A percentile compares a stretch with the other conserved stretches of the same genome.
Conservation (phyloP, 1,284 basidiomycete species). For the Leccinum griseonigrum region DNA sequence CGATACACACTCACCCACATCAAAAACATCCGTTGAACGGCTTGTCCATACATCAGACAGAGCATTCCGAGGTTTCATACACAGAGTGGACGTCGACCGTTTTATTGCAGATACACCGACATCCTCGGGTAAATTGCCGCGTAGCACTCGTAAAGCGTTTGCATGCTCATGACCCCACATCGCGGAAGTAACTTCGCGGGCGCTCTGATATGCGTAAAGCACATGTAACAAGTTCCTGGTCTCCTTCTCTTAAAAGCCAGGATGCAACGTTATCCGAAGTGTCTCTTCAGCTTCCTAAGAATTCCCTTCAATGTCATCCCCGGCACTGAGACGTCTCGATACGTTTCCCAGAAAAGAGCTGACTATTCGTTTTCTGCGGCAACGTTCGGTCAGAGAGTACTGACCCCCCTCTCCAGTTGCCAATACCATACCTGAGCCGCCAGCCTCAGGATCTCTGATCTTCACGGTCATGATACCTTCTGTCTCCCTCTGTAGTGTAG, state of each 20-base stretch:
- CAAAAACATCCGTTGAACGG: constrained; percentile 65
- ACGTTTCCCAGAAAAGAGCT: not conserved
- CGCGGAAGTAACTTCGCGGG: constrained; percentile 69
- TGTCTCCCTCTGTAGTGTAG: too few relatives aligned
- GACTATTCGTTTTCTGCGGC: not conserved
- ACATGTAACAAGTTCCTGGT: not conserved
- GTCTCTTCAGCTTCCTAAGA: not conserved
- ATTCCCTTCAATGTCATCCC: not conserved
- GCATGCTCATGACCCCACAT: constrained; percentile 76
- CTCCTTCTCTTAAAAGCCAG: not conserved
- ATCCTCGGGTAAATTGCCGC: constrained; percentile 39
- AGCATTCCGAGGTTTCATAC: constrained; percentile 54
- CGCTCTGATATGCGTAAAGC: constrained; percentile 34
- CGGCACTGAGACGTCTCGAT: not conserved
- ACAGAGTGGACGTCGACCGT: constrained; percentile 44
- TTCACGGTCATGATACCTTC: too few relatives aligned
- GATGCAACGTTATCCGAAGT: not conserved
- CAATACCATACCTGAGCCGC: not conserved
- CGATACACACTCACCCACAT: constrained; percentile 54
- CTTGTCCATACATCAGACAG: constrained; percentile 70
- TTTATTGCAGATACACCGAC: constrained; percentile 22
- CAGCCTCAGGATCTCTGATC: too few relatives aligned
- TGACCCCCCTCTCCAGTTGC: not conserved
- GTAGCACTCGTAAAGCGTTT: constrained; percentile 53
- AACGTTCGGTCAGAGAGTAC: not conserved